Percentiles rank a stretch among this genome's conserved stretches.
Evolutionary conservation across 2,329 filamentous ascomycete genomes (phyloP).

Genomic region (Colletotrichum sublineola): DNA sequence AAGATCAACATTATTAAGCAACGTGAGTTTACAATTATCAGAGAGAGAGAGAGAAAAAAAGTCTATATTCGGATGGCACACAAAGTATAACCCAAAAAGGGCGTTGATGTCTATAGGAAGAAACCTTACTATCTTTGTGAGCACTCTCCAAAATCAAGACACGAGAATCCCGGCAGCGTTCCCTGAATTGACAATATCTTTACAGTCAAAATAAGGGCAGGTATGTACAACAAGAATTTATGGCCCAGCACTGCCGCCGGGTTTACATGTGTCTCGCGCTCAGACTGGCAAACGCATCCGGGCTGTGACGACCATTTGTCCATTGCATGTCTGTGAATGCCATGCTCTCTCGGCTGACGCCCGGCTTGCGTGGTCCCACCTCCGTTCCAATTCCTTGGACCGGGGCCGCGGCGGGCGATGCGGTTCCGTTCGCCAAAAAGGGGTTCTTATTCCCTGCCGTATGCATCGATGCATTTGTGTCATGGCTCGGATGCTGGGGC

Average conservation of each 20-base stretch:
- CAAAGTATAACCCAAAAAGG: neutral
- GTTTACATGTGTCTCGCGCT: conserved; percentile 68
- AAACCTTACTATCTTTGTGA: conserved; percentile 19
- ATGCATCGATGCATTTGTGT: conserved; percentile 35
- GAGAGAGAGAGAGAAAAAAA: neutral
- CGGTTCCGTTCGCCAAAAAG: conserved; percentile 58
- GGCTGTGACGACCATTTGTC: conserved; percentile 80
- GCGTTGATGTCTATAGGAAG: conserved; percentile 6
- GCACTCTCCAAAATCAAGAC: neutral
- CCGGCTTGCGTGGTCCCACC: conserved; percentile 47
- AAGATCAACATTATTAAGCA: neutral
- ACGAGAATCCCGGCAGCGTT: conserved; percentile 5
- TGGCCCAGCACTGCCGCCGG: neutral
- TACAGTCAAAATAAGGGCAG: conserved; percentile 14
- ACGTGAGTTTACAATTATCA: neutral
- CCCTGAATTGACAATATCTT: conserved; percentile 26
- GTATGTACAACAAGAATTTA: conserved; percentile 31
- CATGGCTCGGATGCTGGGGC: conserved; percentile 36
- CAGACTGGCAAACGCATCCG: conserved; percentile 83
- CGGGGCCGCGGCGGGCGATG: conserved; percentile 40
- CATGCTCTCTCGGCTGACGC: conserved; percentile 79
- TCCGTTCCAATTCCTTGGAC: conserved; percentile 41
- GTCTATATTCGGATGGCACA: conserved; percentile 12
- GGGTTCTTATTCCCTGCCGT: conserved; percentile 67
- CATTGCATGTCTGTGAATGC: conserved; percentile 73